phyloP scores from a whole-genome alignment of 1,139 yeast species.

The Arxiozyma slooffiae region DNA sequence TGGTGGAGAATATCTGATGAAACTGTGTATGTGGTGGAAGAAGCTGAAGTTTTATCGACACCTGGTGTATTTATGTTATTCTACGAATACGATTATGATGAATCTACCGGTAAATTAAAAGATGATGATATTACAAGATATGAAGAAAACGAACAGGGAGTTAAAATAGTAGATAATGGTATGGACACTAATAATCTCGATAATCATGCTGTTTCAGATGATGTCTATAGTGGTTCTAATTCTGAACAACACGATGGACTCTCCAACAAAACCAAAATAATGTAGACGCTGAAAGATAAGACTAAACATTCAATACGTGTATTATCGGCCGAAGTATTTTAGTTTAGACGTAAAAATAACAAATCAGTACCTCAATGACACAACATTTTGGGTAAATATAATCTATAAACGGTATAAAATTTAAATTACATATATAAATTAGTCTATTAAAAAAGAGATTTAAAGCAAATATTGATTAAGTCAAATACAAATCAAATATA shows the following conservation, averaged over 20 bases:
- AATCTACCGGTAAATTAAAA: slow-evolving; percentile 28
- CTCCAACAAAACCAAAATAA: not conserved
- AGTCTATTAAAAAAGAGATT: not conserved
- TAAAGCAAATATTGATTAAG: not conserved
- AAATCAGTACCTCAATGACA: not conserved
- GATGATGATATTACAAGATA: slow-evolving; percentile 24
- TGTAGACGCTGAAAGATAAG: not conserved
- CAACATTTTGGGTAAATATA: not conserved
- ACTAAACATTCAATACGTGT: not conserved
- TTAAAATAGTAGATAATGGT: slow-evolving; percentile 16
- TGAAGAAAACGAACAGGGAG: slow-evolving; percentile 18
- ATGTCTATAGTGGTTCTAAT: not conserved
- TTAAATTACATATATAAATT: too few relatives aligned
- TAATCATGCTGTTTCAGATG: not conserved
- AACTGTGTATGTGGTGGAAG: slow-evolving; percentile 67
- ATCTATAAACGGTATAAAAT: not conserved
- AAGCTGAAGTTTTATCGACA: slow-evolving; percentile 65
- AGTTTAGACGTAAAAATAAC: not conserved
- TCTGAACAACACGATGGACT: not conserved
- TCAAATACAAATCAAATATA: not conserved
- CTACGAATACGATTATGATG: slow-evolving; percentile 53
- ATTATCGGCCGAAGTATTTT: not conserved
- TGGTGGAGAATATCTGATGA: slow-evolving; percentile 98
- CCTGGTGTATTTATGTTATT: slow-evolving; percentile 91
- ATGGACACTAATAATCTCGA: slow-evolving; percentile 4